phyloP scores from a whole-genome alignment of 164 flowering plant genomes.

The Chimonanthus praecox region DNA sequence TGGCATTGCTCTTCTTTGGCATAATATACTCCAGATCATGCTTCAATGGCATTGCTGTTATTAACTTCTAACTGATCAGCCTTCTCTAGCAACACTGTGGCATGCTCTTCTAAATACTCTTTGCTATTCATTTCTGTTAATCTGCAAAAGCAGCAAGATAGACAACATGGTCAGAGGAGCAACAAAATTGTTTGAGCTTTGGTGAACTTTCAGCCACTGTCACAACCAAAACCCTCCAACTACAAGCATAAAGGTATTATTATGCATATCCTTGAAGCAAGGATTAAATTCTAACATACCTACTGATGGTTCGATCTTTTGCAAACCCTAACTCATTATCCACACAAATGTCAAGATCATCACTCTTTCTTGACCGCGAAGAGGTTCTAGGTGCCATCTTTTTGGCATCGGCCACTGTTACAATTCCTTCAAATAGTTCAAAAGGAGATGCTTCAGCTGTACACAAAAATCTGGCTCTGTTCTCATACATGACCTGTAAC shows the following conservation, averaged over 20 bases:
- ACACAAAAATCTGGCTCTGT: constrained; percentile 70
- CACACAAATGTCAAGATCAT: constrained; percentile 74
- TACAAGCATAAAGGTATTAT: not conserved
- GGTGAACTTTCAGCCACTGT: not conserved
- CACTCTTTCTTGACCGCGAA: constrained; percentile 78
- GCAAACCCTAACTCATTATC: constrained; percentile 97
- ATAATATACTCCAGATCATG: constrained; percentile 4
- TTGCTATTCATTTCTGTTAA: constrained; percentile 93
- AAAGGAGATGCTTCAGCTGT: constrained; percentile 84
- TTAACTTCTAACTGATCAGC: constrained; percentile 16
- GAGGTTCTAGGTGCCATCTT: constrained; percentile 82
- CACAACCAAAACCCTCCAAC: not conserved
- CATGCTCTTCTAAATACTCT: constrained; percentile 80
- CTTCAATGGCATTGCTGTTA: constrained; percentile 12
- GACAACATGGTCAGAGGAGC: not conserved
- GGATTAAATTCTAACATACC: constrained; percentile 37
- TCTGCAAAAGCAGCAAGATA: constrained; percentile 32
- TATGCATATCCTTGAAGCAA: not conserved
- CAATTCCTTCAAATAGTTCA: constrained; percentile 61
- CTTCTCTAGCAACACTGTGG: constrained; percentile 35
- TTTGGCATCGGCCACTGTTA: constrained; percentile 78
- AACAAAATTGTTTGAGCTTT: not conserved
- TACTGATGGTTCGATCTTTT: constrained; percentile 93
- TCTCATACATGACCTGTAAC: constrained; percentile 88
- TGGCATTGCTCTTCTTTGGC: too few species aligned